phyloP scores from a whole-genome alignment of 2,329 filamentous ascomycete genomes.

The Verticillium albo-atrum region DNA sequence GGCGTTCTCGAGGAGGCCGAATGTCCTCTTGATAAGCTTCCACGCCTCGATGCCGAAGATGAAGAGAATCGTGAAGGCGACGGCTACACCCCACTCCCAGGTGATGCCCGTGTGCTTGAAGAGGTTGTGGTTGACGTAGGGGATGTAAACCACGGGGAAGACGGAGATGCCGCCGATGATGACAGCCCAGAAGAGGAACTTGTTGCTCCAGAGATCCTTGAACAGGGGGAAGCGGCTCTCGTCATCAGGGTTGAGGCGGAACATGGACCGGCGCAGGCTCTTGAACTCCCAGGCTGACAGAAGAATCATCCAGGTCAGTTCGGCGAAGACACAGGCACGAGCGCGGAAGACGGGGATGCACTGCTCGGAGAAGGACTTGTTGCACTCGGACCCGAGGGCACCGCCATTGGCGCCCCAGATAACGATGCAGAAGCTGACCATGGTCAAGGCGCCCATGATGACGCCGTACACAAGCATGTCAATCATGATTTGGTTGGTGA shows the following conservation, averaged over 20 bases:
- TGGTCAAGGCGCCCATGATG: constrained; percentile 68
- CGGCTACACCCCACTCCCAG: constrained; percentile 72
- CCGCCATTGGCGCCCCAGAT: constrained; percentile 53
- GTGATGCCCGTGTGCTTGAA: constrained; percentile 68
- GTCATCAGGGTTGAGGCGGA: constrained; percentile 57
- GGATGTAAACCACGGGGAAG: constrained; percentile 69
- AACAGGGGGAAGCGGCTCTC: constrained; percentile 48
- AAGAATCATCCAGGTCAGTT: constrained; percentile 69
- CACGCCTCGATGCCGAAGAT: constrained; percentile 65
- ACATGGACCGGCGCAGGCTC: constrained; percentile 66
- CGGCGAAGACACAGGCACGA: constrained; percentile 68
- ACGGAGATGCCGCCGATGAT: constrained; percentile 56
- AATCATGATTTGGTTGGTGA: constrained; percentile 70
- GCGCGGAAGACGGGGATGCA: constrained; percentile 64
- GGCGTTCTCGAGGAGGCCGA: constrained; percentile 46
- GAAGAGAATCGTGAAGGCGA: constrained; percentile 60
- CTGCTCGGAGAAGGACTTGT: constrained; percentile 48
- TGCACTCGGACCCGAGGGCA: constrained; percentile 58
- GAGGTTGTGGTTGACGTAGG: constrained; percentile 62
- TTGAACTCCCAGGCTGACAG: constrained; percentile 77
- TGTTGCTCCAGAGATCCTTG: constrained; percentile 63
- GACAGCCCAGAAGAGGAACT: constrained; percentile 66
- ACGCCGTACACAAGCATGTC: constrained; percentile 78
- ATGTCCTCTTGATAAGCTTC: constrained; percentile 63
- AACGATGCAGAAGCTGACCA: constrained; percentile 62